phyloP scores from a whole-genome alignment of 352 stramenopile genomes.

The Discostella stelligera region DNA sequence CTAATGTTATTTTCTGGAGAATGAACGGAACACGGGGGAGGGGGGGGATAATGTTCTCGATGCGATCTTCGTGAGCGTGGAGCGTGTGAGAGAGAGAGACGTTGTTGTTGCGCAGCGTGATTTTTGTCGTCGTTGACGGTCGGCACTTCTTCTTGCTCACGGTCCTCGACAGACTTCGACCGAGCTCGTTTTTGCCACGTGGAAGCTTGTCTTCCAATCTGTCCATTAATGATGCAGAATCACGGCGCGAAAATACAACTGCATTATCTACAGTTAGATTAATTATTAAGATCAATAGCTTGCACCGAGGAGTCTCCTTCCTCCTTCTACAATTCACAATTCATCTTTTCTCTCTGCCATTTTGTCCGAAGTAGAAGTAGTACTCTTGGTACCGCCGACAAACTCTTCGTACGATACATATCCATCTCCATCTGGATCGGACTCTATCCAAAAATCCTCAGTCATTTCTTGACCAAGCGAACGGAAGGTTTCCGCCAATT shows the following conservation, averaged over 20 bases:
- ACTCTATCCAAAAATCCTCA: slow-evolving; percentile 32
- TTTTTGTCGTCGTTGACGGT: too few species aligned
- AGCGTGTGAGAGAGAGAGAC: too few species aligned
- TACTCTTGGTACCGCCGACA: neutral
- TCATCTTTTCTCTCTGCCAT: slow-evolving; percentile 10
- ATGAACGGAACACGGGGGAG: neutral
- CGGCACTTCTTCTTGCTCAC: too few species aligned
- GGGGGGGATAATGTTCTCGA: neutral
- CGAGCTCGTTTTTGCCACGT: neutral
- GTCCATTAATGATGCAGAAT: too few species aligned
- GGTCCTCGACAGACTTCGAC: too few species aligned
- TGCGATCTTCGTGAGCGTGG: slow-evolving; percentile 30
- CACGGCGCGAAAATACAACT: neutral
- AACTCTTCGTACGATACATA: slow-evolving; percentile 54
- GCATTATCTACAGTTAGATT: too few species aligned
- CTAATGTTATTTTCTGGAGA: neutral
- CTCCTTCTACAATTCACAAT: too few species aligned
- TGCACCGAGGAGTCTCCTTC: too few species aligned
- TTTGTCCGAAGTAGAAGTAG: slow-evolving; percentile 12
- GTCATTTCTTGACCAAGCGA: slow-evolving; percentile 22
- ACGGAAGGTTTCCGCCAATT: slow-evolving; percentile 19
- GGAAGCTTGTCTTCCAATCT: too few species aligned
- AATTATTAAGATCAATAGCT: neutral
- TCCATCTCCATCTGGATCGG: slow-evolving; percentile 39
- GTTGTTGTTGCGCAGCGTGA: neutral